Evolutionary conservation across 1,139 yeast genomes (phyloP).

Genomic region (Candida sp.): DNA sequence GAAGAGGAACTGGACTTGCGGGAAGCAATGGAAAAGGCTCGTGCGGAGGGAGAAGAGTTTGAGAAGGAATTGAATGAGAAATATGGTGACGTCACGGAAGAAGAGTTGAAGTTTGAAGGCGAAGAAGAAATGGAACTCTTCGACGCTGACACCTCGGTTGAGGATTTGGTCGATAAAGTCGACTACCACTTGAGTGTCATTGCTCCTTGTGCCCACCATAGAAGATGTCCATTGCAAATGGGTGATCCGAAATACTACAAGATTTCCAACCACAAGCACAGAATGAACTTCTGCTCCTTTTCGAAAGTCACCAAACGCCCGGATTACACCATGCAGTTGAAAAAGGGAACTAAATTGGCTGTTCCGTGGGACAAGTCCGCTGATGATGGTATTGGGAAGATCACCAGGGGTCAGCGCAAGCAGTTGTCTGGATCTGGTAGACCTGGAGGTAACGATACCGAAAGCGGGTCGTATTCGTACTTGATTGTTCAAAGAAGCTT

Average conservation of each 20-base stretch:
- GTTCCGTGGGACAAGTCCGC: conserved; percentile 69
- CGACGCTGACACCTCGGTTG: conserved; percentile 15
- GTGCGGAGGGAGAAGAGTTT: conserved; percentile 14
- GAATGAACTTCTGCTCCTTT: conserved; percentile 77
- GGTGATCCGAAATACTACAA: conserved; percentile 72
- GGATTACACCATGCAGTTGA: conserved; percentile 74
- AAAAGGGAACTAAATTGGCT: conserved; percentile 78
- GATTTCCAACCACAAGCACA: conserved; percentile 62
- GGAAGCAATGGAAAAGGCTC: conserved; percentile 13
- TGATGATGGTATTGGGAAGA: conserved; percentile 55
- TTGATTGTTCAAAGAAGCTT: conserved; percentile 68
- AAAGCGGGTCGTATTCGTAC: conserved; percentile 77
- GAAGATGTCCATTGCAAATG: conserved; percentile 83
- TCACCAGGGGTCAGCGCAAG: conserved; percentile 30
- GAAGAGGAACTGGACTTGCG: conserved; percentile 34
- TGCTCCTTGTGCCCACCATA: conserved; percentile 94
- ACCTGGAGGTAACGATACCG: conserved; percentile 72
- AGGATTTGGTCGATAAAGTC: conserved; percentile 22
- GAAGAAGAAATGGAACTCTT: conserved; percentile 49
- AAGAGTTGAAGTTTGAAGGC: conserved; percentile 53
- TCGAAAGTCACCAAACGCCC: conserved; percentile 80
- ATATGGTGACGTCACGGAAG: conserved; percentile 44
- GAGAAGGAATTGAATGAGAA: conserved; percentile 22
- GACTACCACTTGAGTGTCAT: conserved; percentile 65
- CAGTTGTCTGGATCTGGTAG: conserved; percentile 69